Evolutionary conservation across 2,329 filamentous ascomycete genomes (phyloP).

Genomic region (Venturia carpophila): DNA sequence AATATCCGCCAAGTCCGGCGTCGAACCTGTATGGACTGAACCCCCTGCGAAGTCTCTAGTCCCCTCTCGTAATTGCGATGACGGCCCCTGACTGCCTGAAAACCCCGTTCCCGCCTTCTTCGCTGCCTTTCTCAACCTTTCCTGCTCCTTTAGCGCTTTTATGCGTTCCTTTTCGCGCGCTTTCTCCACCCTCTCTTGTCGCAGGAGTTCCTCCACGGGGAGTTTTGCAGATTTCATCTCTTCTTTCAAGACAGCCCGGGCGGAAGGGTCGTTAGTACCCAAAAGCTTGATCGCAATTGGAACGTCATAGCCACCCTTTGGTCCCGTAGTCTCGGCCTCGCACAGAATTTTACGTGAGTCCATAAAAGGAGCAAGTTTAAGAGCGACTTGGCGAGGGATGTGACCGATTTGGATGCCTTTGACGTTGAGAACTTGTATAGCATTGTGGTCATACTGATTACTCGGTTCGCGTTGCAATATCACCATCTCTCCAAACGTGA

Average conservation of each 20-base stretch:
- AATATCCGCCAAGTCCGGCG: slow-evolving; percentile 54
- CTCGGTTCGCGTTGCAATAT: slow-evolving; percentile 49
- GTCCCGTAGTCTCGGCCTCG: slow-evolving; percentile 62
- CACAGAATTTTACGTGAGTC: slow-evolving; percentile 42
- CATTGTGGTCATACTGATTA: slow-evolving; percentile 67
- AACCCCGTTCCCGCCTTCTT: slow-evolving; percentile 31
- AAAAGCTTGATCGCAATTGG: slow-evolving; percentile 63
- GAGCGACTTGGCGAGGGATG: slow-evolving; percentile 57
- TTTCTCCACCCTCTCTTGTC: slow-evolving; percentile 45
- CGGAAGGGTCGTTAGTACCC: slow-evolving; percentile 51
- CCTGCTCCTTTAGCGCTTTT: slow-evolving; percentile 39
- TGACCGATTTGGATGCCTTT: slow-evolving; percentile 67
- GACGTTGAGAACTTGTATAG: slow-evolving; percentile 72
- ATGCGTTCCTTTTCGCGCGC: slow-evolving; percentile 24
- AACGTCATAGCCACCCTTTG: slow-evolving; percentile 61
- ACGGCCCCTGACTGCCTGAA: slow-evolving; percentile 24
- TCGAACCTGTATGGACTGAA: slow-evolving; percentile 23
- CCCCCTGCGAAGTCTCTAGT: slow-evolving; percentile 29
- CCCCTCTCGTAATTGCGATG: slow-evolving; percentile 20
- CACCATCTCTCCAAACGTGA: slow-evolving; percentile 31
- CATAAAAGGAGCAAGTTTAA: slow-evolving; percentile 67
- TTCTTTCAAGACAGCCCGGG: slow-evolving; percentile 32
- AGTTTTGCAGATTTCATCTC: slow-evolving; percentile 59
- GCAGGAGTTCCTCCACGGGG: slow-evolving; percentile 37
- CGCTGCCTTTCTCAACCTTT: slow-evolving; percentile 33